A percentile compares a stretch with the other conserved stretches of the same genome.
These are phyloP conservation scores for Boletus speciosus DNA, from an alignment of 768 basidiomycete genomes.

Conservation along the genomic window DNA sequence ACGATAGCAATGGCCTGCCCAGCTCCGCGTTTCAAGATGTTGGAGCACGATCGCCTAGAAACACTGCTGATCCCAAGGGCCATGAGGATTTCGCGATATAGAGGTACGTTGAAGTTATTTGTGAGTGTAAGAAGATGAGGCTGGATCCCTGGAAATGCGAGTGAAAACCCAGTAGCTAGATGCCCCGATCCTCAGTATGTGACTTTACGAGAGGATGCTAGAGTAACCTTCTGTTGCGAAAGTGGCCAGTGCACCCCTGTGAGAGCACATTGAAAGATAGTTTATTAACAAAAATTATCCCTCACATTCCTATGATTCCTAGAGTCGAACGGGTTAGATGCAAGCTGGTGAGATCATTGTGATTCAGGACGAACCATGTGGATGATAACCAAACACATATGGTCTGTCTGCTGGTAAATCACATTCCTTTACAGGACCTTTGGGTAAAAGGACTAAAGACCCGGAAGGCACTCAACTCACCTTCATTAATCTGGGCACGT, in stretches of 20 bases:
- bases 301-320: slow-evolving; percentile 98
- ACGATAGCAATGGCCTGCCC: slow-evolving; percentile 86
- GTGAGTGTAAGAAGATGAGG: slow-evolving; percentile 91
- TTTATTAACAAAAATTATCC: slow-evolving; percentile 1
- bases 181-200: neutral
- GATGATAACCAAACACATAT: slow-evolving; percentile 98
- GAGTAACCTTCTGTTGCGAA: slow-evolving; percentile 85
- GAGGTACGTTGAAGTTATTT: slow-evolving; percentile 86
- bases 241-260: slow-evolving; percentile 90
- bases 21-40: slow-evolving; percentile 66
- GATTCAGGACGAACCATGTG: slow-evolving; percentile 64
- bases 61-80: slow-evolving; percentile 90
- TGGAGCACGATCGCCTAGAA: slow-evolving; percentile 84
- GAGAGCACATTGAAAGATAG: neutral
- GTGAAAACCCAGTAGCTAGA: slow-evolving; percentile 85
- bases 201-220: neutral
- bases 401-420: slow-evolving; percentile 88
- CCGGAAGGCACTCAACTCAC: slow-evolving; percentile 24
- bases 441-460: neutral
- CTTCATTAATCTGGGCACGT: slow-evolving; percentile 26
- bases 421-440: slow-evolving; percentile 49
- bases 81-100: slow-evolving; percentile 91
- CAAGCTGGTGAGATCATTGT: neutral
- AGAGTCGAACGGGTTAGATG: slow-evolving; percentile 7
- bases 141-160: slow-evolving; percentile 83